Evolutionary conservation across 345 rosid genomes (phyloP).

Genomic region (Reutealis trisperma): DNA sequence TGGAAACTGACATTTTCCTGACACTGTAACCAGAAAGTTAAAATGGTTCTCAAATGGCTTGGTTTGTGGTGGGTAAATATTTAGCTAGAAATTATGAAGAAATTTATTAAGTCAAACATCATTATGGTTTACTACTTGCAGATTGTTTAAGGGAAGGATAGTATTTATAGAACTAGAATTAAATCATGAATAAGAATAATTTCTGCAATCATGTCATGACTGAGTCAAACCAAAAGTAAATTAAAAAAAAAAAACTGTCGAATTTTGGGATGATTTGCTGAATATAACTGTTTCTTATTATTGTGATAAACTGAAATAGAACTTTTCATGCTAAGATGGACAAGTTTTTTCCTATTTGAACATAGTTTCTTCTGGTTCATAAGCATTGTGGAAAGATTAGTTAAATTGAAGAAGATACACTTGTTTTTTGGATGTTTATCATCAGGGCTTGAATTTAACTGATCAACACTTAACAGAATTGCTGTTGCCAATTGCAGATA

Average conservation of each 20-base stretch:
- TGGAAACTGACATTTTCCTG: background rate
- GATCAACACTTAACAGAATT: background rate
- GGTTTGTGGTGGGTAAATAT: background rate
- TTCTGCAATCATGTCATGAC: background rate
- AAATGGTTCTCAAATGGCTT: background rate
- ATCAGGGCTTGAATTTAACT: background rate
- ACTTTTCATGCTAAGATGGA: no score
- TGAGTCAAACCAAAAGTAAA: no score
- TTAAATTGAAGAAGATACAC: no score
- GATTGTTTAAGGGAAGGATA: background rate
- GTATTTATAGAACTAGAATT: background rate
- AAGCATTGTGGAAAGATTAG: background rate
- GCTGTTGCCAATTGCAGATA: conserved; percentile 38
- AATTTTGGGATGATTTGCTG: no score
- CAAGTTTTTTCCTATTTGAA: no score
- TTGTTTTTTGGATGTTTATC: background rate
- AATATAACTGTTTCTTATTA: no score
- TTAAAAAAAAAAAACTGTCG: no score
- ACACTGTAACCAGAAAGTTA: background rate
- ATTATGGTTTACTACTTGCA: background rate
- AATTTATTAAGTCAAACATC: background rate
- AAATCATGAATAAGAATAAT: background rate
- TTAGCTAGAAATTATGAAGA: no score
- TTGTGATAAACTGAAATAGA: no score
- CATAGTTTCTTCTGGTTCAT: no score